Evolutionary conservation across 78 protist species (phyloP), one percentile per base, ranked within the genome.

Genomic region (Acrasis kona): DNA sequence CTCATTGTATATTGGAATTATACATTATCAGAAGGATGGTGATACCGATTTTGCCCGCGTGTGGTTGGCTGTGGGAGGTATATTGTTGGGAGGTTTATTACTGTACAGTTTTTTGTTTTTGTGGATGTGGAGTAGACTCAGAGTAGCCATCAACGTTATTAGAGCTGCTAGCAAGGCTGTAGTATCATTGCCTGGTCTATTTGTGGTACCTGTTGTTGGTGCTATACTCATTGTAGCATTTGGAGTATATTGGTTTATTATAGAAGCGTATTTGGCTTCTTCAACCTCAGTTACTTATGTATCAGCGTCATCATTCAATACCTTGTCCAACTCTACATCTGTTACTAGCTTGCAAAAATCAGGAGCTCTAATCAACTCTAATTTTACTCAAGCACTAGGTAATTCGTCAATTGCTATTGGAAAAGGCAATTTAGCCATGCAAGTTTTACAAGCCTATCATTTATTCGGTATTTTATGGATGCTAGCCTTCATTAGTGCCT

Each of bases 391-490:
- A 10, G 42, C 9, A 12, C 19, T 19, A 8, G 31, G 10, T 9
- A 73, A 73, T 19, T 35, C 27, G 31, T 37, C 77, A 37, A 5
- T 9, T 28, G 9, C 19, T 28, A 27, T 57, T 10, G 40, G 4
- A 10, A 31, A 74, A 10, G 40, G 34, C 36, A 3, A 4, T 27
- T 5, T 6, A 39, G 5, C 81, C 8, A 9, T 28, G 29, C 6
- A 34, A 41, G 1, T 8, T 64, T 10, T 81, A 41, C 28, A 71
- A 57, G 36, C 19, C 34, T 84, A 84, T 35, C 89, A 91, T 70
- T 61, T 88, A 40, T 83, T 91, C 64, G 95, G 95, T 32, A 58
- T 84, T n/a, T 68, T 91, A 28, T 84, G 91, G 91, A 87, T 89
- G 0, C 29, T 61, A 29, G 78, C 80, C 19, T 81, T 86, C 76